Base-by-base conservation (phyloP, 352 stramenopile genomes). In the Phytophthora vignae region DNA sequence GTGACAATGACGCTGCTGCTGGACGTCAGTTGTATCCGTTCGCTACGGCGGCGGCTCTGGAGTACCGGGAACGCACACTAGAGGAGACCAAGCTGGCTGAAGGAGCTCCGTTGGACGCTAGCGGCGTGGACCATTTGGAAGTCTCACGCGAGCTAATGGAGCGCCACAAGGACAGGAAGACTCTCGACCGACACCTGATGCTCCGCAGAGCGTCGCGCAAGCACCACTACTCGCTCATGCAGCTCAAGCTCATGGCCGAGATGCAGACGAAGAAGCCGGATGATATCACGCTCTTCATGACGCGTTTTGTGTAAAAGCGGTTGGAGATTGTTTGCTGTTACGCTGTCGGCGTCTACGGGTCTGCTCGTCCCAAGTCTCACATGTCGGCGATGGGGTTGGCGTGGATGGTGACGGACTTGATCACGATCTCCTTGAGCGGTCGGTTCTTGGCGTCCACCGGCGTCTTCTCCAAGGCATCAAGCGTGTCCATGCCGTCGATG, bases 391-490 rank as follows among this genome's bases (percentile, higher is more conserved):
- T 86, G 4, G 95, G 95, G 73, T 98, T 98, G 31, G 95, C 94
- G 74, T 98, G 95, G 73, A 98, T 97, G 21, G 88, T 98, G 64
- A 98, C 74, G 36, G 59, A 80, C 55, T 98, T 84, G 65, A 98
- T 88, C 29, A 89, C 63, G 54, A 98, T 97, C 27, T 98, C 93
- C 63, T 93, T 97, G 17, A 94, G 53, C 31, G 94, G 93, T 3
- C 88, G 88, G 78, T 96, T 88, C 77, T 98, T 98, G 80, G 78
- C 83, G 74, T 95, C 90, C 25, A 98, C 92, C 3, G 94, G 95
- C 15, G 96, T 75, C 73, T 98, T 97, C 82, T 99, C 97, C 71
- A 99, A 98, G 38, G 90, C 90, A 77, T 99, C 97, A 48, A 99
- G 77, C n/a, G 96, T 90, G 64, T 99, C 98, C 73, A 98, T 98